phyloP scores from a whole-genome alignment of 192 early-diverging fungal genomes.

The Obelidium mucronatum region DNA sequence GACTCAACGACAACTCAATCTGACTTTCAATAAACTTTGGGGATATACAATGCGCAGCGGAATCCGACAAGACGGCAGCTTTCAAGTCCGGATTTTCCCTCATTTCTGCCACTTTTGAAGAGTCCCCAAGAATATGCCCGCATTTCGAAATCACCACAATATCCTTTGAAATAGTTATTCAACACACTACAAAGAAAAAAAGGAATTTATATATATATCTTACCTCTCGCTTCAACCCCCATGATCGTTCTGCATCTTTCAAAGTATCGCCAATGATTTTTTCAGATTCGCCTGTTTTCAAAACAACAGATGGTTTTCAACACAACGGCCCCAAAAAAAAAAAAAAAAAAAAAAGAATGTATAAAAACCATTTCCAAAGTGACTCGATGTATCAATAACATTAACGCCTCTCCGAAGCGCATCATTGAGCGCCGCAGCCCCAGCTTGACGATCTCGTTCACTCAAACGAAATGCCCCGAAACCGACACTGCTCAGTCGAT shows the following conservation, averaged over 20 bases:
- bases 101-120: background rate
- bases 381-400: conserved; percentile 74
- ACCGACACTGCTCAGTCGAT: conserved; percentile 49
- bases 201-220: too few relatives aligned
- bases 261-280: conserved; percentile 63
- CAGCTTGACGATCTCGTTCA: conserved; percentile 23
- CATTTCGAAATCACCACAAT: conserved; percentile 52
- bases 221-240: conserved; percentile 56
- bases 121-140: conserved; percentile 43
- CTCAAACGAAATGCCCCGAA: conserved; percentile 73
- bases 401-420: conserved; percentile 72
- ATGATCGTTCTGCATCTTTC: conserved; percentile 35
- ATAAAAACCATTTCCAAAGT: conserved; percentile 71
- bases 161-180: conserved; percentile 15
- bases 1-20: conserved; percentile 59
- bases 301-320: background rate
- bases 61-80: conserved; percentile 7
- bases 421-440: conserved; percentile 56
- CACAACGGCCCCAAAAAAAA: background rate
- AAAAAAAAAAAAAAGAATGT: background rate
- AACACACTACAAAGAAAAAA: conserved; percentile 7
- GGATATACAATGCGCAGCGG: conserved; percentile 64
- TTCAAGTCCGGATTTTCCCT: conserved; percentile 5
- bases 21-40: conserved; percentile 65
- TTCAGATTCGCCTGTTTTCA: conserved; percentile 59